Evolutionary conservation across 371 early-diverging fungal species (phyloP).

Genomic region (Actinomucor elegans): DNA sequence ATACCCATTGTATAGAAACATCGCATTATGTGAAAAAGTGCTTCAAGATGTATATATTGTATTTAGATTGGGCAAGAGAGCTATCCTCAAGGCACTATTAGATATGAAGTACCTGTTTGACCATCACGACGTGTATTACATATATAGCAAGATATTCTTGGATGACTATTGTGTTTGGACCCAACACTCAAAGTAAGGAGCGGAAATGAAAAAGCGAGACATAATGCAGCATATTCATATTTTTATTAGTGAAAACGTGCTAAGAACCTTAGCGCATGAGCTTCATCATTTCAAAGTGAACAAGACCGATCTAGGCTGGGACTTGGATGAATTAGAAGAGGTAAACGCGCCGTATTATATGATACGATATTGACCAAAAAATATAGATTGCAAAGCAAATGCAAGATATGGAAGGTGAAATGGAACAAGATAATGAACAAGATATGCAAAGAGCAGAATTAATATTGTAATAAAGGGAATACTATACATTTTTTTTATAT

Average conservation of each 20-base stretch:
- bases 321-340: constrained; percentile 75
- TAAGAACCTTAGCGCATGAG: constrained; percentile 78
- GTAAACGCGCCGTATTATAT: no score
- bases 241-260: constrained; percentile 58
- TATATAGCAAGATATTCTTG: constrained; percentile 83
- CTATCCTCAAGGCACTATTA: constrained; percentile 77
- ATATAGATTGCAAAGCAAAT: constrained; percentile 17
- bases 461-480: not conserved
- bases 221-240: not conserved
- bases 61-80: constrained; percentile 81
- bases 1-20: constrained; percentile 86
- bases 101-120: constrained; percentile 78
- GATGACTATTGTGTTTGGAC: constrained; percentile 98
- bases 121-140: constrained; percentile 83
- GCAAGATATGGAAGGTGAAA: constrained; percentile 8
- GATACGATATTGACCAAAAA: not conserved
- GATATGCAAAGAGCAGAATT: constrained; percentile 15
- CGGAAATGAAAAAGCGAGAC: no score
- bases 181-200: constrained; percentile 68
- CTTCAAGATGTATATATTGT: constrained; percentile 82
- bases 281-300: constrained; percentile 69
- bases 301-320: constrained; percentile 73
- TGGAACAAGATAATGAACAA: constrained; percentile 6
- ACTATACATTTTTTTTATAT: not conserved
- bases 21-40: constrained; percentile 65